Percentiles rank a stretch among this genome's conserved stretches.
These are phyloP conservation scores for Incumbomyces delicatus DNA, from an alignment of 2,329 filamentous ascomycete species.

Conservation along the genomic window DNA sequence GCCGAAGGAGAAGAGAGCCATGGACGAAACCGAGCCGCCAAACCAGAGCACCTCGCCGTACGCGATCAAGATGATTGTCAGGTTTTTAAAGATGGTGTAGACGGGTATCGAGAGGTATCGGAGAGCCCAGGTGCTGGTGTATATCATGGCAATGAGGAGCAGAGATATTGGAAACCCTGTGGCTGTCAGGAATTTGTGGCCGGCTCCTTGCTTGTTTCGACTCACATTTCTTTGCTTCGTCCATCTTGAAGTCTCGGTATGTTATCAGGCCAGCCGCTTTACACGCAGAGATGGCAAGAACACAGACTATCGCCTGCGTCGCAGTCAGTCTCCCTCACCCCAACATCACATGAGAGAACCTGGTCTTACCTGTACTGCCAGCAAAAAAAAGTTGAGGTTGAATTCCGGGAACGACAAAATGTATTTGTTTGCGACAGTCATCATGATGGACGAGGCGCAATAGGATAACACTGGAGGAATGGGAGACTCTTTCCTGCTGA, in stretches of 20 bases:
- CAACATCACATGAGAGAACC: neutral
- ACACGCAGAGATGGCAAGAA: conserved; percentile 69
- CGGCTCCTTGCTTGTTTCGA: conserved; percentile 10
- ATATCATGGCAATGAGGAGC: conserved; percentile 97
- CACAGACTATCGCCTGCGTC: conserved; percentile 74
- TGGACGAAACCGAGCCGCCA: conserved; percentile 76
- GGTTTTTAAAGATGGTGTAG: conserved; percentile 99
- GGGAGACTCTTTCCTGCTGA: conserved; percentile 61
- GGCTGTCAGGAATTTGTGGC: conserved; percentile 2
- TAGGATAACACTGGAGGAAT: conserved; percentile 75
- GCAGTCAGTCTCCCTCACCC: conserved; percentile 8
- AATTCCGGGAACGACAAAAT: conserved; percentile 83
- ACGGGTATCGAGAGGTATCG: conserved; percentile 96
- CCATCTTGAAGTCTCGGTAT: conserved; percentile 71
- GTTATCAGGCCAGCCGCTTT: conserved; percentile 75
- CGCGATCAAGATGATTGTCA: conserved; percentile 97
- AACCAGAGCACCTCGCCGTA: conserved; percentile 99
- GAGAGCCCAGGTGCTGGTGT: conserved; percentile 89
- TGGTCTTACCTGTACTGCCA: conserved; percentile 72
- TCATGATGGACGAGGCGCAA: conserved; percentile 91
- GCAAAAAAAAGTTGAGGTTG: conserved; percentile 94
- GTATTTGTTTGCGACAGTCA: conserved; percentile 99
- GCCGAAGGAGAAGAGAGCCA: conserved; percentile 86
- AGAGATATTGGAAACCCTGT: conserved; percentile 95
- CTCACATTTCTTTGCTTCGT: conserved; percentile 88